Conservation (phyloP, 129 eudicot genomes). For the Flaveria sonorensis region DNA sequence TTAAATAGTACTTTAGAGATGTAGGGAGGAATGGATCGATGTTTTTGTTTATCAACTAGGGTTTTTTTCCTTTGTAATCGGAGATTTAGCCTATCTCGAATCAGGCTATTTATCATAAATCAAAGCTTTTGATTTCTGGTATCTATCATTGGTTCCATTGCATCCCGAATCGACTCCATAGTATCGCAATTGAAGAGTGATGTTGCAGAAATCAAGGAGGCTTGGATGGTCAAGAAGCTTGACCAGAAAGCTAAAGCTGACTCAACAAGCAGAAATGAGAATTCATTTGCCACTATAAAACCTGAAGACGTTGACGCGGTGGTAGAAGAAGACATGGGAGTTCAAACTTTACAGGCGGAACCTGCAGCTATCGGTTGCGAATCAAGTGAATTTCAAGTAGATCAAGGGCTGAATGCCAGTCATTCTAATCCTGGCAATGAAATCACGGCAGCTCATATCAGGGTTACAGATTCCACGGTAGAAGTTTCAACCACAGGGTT, state of each 20-base stretch:
- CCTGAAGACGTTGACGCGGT: conserved; percentile 5
- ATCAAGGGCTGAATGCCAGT: conserved; percentile 4
- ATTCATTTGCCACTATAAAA: background rate
- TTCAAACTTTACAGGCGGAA: conserved; percentile 5
- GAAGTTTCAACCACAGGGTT: too few relatives aligned
- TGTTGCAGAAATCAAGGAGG: too few relatives aligned
- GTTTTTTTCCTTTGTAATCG: too few relatives aligned
- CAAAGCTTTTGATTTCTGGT: too few relatives aligned
- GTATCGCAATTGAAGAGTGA: too few relatives aligned
- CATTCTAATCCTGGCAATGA: background rate
- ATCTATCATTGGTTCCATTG: too few relatives aligned
- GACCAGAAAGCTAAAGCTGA: conserved; percentile 18
- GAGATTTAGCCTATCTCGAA: too few relatives aligned
- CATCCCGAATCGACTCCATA: too few relatives aligned
- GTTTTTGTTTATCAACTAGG: too few relatives aligned
- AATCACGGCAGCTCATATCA: background rate
- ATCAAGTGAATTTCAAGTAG: conserved; percentile 2
- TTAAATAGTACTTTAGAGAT: too few relatives aligned
- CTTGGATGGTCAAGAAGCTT: background rate
- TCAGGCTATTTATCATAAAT: too few relatives aligned
- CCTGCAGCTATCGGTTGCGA: background rate
- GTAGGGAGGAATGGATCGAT: too few relatives aligned
- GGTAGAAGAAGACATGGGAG: background rate
- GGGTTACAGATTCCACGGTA: conserved; percentile 4
- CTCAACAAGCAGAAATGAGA: conserved; percentile 27